Percentiles rank a stretch among this genome's conserved stretches.
Conservation (phyloP, 306 rosid genomes). For the Pyrus betulifolia region DNA sequence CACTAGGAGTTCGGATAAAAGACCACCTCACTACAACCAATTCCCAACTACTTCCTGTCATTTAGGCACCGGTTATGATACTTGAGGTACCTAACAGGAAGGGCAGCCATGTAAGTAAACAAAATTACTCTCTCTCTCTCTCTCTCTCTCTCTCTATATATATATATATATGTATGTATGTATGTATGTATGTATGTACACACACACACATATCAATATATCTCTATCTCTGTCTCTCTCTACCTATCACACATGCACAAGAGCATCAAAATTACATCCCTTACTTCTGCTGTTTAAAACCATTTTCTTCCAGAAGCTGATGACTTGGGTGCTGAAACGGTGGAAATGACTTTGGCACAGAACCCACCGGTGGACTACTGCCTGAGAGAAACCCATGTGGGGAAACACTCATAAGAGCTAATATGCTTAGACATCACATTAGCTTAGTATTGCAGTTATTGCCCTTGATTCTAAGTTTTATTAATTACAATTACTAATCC, state of each 20-base stretch:
- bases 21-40: slow-evolving; percentile 96
- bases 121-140: not conserved
- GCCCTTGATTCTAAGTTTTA: not conserved
- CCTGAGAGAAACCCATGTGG: slow-evolving; percentile 70
- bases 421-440: not conserved
- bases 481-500: slow-evolving; percentile 4
- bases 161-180: no score
- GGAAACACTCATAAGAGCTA: slow-evolving; percentile 46
- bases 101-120: slow-evolving; percentile 22
- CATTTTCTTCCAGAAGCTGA: slow-evolving; percentile 93
- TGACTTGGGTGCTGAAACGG: slow-evolving; percentile 98
- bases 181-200: no score
- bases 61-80: slow-evolving; percentile 71
- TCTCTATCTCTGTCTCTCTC: not conserved
- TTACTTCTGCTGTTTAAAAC: slow-evolving; percentile 92
- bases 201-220: not conserved
- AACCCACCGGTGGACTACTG: slow-evolving; percentile 91
- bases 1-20: slow-evolving; percentile 19
- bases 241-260: not conserved
- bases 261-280: slow-evolving; percentile 18
- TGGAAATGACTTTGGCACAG: slow-evolving; percentile 92
- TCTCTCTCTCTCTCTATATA: not conserved
- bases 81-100: slow-evolving; percentile 69
- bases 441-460: slow-evolving; percentile 4
- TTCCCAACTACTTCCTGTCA: slow-evolving; percentile 90